Evolutionary conservation across 1,284 basidiomycete species (phyloP).

Genomic region (Ustilago loliicola): DNA sequence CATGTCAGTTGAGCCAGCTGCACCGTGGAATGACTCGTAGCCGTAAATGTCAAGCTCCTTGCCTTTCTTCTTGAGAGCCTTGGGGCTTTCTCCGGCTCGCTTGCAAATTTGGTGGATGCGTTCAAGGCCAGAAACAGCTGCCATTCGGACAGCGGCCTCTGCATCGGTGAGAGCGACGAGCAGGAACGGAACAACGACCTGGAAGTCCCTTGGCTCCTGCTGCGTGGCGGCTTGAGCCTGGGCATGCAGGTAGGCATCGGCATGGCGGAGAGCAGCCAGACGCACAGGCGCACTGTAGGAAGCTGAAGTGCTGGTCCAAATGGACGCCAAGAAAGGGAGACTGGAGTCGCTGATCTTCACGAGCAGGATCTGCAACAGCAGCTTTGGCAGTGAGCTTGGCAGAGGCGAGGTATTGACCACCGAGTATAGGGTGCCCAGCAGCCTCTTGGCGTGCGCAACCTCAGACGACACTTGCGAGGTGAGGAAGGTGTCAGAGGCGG

Average conservation of each 20-base stretch:
- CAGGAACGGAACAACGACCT: slow-evolving; percentile 84
- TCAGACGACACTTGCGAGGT: slow-evolving; percentile 33
- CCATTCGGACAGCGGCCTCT: slow-evolving; percentile 75
- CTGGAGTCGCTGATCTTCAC: slow-evolving; percentile 79
- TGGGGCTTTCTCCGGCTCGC: slow-evolving; percentile 69
- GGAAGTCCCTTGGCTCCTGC: slow-evolving; percentile 77
- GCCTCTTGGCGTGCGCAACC: slow-evolving; percentile 18
- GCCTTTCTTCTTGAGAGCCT: slow-evolving; percentile 39
- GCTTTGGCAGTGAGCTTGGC: slow-evolving; percentile 20
- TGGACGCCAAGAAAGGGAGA: slow-evolving; percentile 83
- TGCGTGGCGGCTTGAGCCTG: slow-evolving; percentile 52
- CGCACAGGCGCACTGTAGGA: slow-evolving; percentile 73
- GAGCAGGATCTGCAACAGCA: slow-evolving; percentile 74
- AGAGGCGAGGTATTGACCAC: slow-evolving; percentile 38
- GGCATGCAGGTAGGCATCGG: slow-evolving; percentile 76
- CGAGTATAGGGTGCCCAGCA: slow-evolving; percentile 43
- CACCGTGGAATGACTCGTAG: slow-evolving; percentile 85
- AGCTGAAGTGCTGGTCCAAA: slow-evolving; percentile 73
- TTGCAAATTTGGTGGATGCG: slow-evolving; percentile 71
- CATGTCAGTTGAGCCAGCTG: slow-evolving; percentile 73
- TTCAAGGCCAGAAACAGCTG: slow-evolving; percentile 78
- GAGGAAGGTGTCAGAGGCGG: slow-evolving; percentile 36
- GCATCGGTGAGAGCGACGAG: slow-evolving; percentile 77
- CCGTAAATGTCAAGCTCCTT: slow-evolving; percentile 78
- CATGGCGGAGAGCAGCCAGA: slow-evolving; percentile 82